Conservation (phyloP, 306 rosid species). For the Quercus parvula region DNA sequence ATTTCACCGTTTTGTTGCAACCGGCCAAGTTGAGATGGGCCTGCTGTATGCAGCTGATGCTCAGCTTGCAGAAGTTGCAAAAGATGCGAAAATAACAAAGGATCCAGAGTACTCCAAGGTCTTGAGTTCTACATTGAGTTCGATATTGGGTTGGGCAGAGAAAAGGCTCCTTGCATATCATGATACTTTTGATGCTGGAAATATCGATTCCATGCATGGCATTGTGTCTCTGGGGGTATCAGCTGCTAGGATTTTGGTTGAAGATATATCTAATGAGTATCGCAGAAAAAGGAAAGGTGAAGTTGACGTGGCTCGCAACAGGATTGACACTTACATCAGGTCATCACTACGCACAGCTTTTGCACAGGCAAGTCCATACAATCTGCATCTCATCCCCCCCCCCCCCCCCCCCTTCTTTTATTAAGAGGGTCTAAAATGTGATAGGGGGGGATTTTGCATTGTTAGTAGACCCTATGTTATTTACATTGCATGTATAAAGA, state of each 20-base stretch:
- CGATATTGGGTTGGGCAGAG: slow-evolving; percentile 96
- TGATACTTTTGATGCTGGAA: slow-evolving; percentile 83
- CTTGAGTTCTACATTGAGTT: slow-evolving; percentile 85
- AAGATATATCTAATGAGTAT: slow-evolving; percentile 90
- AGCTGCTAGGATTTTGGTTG: slow-evolving; percentile 88
- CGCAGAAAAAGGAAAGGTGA: slow-evolving; percentile 84
- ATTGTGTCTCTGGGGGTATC: slow-evolving; percentile 93
- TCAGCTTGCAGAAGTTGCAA: slow-evolving; percentile 88
- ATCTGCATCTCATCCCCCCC: background rate
- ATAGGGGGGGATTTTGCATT: background rate
- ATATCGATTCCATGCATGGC: slow-evolving; percentile 80
- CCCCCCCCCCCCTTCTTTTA: background rate
- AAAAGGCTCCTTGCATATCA: slow-evolving; percentile 98
- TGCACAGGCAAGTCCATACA: slow-evolving; percentile 83
- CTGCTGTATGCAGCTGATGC: slow-evolving; percentile 67
- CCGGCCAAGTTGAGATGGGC: slow-evolving; percentile 82
- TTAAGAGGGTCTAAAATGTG: background rate
- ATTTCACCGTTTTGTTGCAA: slow-evolving; percentile 86
- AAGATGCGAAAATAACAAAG: slow-evolving; percentile 87
- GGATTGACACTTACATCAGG: slow-evolving; percentile 93
- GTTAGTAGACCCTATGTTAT: background rate
- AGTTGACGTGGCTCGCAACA: slow-evolving; percentile 86
- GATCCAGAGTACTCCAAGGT: slow-evolving; percentile 74
- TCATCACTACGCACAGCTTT: slow-evolving; percentile 93
- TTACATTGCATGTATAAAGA: background rate